These are phyloP conservation scores for Cynanchum wilfordii DNA, from an alignment of 257 asterid genomes.

Conservation along the genomic window DNA sequence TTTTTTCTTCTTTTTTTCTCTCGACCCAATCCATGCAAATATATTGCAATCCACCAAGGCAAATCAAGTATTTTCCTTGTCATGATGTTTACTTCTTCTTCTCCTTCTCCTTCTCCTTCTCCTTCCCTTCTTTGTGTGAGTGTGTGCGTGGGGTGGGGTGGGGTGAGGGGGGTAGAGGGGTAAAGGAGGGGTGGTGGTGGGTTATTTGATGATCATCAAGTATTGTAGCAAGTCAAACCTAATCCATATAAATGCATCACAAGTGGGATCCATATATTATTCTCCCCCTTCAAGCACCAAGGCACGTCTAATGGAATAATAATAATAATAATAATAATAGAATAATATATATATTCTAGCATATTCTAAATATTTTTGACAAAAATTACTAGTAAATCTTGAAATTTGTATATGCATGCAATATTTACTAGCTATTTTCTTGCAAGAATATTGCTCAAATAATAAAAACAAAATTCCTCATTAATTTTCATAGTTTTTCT, in stretches of 20 bases:
- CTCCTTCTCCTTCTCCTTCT: background rate
- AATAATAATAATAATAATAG: no score
- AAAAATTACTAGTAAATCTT: no score
- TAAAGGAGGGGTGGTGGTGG: background rate
- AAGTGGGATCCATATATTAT: background rate
- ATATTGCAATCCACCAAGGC: conserved; percentile 6
- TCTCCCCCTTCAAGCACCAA: background rate
- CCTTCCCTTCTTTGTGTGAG: background rate
- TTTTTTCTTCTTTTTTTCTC: background rate
- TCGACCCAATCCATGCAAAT: background rate
- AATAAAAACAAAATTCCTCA: no score
- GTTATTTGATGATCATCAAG: background rate
- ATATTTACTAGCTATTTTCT: no score
- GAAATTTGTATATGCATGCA: no score
- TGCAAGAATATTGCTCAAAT: no score
- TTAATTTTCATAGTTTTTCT: no score
- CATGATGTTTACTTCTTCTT: background rate
- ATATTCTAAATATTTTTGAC: no score
- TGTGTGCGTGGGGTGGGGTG: no score
- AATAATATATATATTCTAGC: no score
- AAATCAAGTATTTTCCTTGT: conserved; percentile 1
- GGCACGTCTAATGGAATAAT: background rate
- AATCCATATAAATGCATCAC: conserved; percentile 4
- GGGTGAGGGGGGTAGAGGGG: no score
- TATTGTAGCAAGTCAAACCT: conserved; percentile 17